Conservation (phyloP, 768 basidiomycete genomes). For the Udeniomyces megalosporus region DNA sequence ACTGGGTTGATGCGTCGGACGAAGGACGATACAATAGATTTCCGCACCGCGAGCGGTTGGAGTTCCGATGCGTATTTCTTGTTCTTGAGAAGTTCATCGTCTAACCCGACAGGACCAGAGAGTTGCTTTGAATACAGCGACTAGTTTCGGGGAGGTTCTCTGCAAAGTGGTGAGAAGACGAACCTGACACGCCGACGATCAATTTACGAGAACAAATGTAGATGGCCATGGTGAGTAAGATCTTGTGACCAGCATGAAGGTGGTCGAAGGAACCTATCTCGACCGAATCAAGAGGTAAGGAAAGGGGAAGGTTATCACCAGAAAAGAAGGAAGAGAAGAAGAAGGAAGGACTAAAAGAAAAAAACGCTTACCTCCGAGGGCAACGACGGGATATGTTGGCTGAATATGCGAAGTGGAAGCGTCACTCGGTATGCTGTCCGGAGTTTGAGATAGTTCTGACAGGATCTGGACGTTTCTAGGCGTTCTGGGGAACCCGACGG, state of each 20-base stretch:
- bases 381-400: slow-evolving; percentile 46
- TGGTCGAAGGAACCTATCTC: slow-evolving; percentile 85
- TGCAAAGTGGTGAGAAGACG: no score
- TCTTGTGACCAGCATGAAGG: slow-evolving; percentile 92
- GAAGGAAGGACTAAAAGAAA: not conserved
- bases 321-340: not conserved
- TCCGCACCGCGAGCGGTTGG: not conserved
- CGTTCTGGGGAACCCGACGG: not conserved
- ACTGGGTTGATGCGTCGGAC: not conserved
- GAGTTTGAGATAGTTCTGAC: no score
- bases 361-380: slow-evolving; percentile 46
- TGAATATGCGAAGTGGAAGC: not conserved
- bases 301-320: not conserved
- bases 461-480: no score
- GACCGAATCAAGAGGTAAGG: not conserved
- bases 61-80: not conserved
- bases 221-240: slow-evolving; percentile 78
- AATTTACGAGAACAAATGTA: slow-evolving; percentile 64
- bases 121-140: no score
- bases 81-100: slow-evolving; percentile 2
- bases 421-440: no score
- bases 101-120: slow-evolving; percentile 8
- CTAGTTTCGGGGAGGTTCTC: no score
- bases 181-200: slow-evolving; percentile 78
- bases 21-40: not conserved